Base-by-base conservation (phyloP, 805 yeast species). In the Saccharomycopsis sp. region DNA sequence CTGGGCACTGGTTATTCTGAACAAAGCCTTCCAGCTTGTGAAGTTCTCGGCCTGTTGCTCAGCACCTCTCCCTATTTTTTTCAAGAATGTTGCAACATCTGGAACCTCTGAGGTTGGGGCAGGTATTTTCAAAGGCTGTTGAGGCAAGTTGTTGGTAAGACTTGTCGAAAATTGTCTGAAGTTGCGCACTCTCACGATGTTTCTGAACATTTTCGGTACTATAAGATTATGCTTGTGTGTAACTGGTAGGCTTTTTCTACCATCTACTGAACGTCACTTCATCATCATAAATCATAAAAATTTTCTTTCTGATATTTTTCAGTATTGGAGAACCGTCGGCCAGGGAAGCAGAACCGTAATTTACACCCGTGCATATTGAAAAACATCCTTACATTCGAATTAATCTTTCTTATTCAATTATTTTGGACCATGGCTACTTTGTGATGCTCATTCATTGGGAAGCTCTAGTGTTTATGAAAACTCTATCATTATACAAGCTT, bases 11-110 rank as follows among this genome's bases (percentile, higher is more conserved):
- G 77, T 67, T 61, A 84, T 76, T 29, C 69, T 70, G 73, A 89
- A 84, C 58, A 92, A 79, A 63, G 80, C 77, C 9, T 81, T 77
- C 91, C 91, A 87, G 64, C 87, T 79, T 63, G 84, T 94, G 62
- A 90, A 85, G 8, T 76, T 67, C 50, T 85, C 95, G 2, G 75
- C 73, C 64, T 84, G 84, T 67, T 91, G 96, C 23, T 73, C 64
- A 62, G 84, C 75, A 60, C 82, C 79, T 62, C 97, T 83, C 1
- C 98, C 98, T 57, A 92, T 90, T 64, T 78, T 80, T n/a, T 69
- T 72, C 56, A 92, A 77, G 66, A 92, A 92, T 0, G 91, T 74
- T 59, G 79, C 74, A 47, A 87, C 89, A 67, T 89, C 94, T 12
- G 91, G 85, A 9, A 83, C 78, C 21, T 68, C 67, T 23, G 67